Evolutionary conservation across 192 early-diverging fungal species (phyloP).

Genomic region (Mortierella alpina): DNA sequence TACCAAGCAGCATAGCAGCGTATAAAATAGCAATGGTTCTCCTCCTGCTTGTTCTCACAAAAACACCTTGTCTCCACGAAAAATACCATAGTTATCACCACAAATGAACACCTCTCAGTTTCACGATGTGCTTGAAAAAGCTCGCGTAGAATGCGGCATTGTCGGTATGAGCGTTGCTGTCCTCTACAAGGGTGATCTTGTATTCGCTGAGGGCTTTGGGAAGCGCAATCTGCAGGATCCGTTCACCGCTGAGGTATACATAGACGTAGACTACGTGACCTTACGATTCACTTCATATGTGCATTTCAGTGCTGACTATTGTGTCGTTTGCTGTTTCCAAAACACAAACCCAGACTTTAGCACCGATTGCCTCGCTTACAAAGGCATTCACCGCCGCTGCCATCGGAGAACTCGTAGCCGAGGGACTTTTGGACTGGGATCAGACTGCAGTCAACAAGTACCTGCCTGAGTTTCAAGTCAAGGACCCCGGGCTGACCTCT

Average conservation of each 20-base stretch:
- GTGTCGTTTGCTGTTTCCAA: too few species aligned
- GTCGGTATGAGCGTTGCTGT: background rate
- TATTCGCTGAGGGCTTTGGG: conserved; percentile 6
- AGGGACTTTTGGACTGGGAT: conserved; percentile 11
- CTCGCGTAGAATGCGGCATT: background rate
- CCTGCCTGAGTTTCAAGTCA: conserved; percentile 17
- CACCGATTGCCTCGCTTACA: conserved; percentile 6
- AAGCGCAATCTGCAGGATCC: conserved; percentile 3
- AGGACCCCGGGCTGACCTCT: conserved; percentile 7
- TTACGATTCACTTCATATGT: too few species aligned
- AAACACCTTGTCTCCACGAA: too few species aligned
- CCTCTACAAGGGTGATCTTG: conserved; percentile 10
- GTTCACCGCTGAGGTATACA: background rate
- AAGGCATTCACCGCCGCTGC: conserved; percentile 10
- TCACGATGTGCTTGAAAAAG: background rate
- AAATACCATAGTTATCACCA: too few species aligned
- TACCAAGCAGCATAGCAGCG: too few species aligned
- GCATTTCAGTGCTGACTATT: too few species aligned
- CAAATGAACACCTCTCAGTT: too few species aligned
- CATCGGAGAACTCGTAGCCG: conserved; percentile 9
- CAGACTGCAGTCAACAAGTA: conserved; percentile 2
- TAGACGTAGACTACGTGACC: too few species aligned
- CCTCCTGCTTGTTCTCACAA: too few species aligned
- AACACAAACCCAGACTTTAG: background rate
- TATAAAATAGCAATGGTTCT: too few species aligned